phyloP scores from a whole-genome alignment of 2,329 filamentous ascomycete genomes.

The Ceratocystis alfenasii region DNA sequence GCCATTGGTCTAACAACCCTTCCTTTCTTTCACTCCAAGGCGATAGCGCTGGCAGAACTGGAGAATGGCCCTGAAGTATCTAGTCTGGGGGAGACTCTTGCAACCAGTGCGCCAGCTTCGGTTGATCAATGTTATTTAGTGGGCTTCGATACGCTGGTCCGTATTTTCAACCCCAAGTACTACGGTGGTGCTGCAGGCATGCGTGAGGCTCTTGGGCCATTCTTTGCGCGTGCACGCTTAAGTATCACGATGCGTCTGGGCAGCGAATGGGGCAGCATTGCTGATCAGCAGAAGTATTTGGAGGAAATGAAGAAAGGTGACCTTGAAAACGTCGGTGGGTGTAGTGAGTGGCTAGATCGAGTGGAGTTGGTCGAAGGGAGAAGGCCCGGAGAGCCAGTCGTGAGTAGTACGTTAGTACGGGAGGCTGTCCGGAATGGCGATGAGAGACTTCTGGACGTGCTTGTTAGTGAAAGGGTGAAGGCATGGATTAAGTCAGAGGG shows the following conservation, averaged over 20 bases:
- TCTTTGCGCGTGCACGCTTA: slow-evolving; percentile 51
- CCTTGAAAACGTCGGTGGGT: slow-evolving; percentile 24
- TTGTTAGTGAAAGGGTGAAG: slow-evolving; percentile 47
- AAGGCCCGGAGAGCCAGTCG: slow-evolving; percentile 21
- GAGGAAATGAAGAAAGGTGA: slow-evolving; percentile 31
- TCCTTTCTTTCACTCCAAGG: slow-evolving; percentile 66
- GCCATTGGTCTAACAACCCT: slow-evolving; percentile 60
- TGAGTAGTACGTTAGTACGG: slow-evolving; percentile 54
- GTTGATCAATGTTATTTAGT: slow-evolving; percentile 54
- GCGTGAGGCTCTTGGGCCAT: slow-evolving; percentile 41
- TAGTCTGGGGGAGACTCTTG: background rate
- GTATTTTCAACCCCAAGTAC: slow-evolving; percentile 63
- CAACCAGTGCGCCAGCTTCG: slow-evolving; percentile 1
- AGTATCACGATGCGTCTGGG: slow-evolving; percentile 52
- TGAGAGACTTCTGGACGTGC: slow-evolving; percentile 35
- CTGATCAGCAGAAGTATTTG: slow-evolving; percentile 40
- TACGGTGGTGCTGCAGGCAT: slow-evolving; percentile 33
- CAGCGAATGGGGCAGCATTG: slow-evolving; percentile 44
- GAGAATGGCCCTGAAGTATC: slow-evolving; percentile 33
- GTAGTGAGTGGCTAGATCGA: slow-evolving; percentile 41
- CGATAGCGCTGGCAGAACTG: slow-evolving; percentile 39
- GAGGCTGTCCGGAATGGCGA: slow-evolving; percentile 28
- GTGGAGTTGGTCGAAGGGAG: slow-evolving; percentile 43
- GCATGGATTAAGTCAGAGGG: slow-evolving; percentile 45
- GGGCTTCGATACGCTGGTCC: slow-evolving; percentile 64